Conservation (phyloP, 1,284 basidiomycete genomes). For the Ceratobasidium sp. region DNA sequence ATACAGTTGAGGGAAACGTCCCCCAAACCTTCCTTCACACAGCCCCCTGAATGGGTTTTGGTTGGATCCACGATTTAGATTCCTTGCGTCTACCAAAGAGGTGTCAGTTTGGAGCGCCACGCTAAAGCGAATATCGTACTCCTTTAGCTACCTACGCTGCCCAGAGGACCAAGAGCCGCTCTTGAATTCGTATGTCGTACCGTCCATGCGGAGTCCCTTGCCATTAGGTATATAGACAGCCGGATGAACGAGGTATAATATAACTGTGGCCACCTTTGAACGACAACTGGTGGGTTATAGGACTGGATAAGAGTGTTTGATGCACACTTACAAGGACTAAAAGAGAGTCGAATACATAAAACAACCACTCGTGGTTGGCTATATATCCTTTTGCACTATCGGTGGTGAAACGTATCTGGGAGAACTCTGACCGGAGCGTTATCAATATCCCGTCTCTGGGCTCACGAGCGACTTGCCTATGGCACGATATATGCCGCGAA, state of each 20-base stretch:
- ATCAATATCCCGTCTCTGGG: background rate
- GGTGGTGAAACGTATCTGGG: constrained; percentile 39
- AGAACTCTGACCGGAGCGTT: constrained; percentile 43
- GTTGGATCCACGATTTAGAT: background rate
- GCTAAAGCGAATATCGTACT: background rate
- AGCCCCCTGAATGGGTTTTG: background rate
- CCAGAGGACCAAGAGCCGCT: constrained; percentile 42
- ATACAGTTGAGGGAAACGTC: background rate
- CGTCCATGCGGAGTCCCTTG: constrained; percentile 48
- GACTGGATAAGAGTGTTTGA: background rate
- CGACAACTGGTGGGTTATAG: background rate
- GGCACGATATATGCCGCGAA: constrained; percentile 44
- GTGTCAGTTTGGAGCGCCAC: background rate
- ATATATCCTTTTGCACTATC: constrained; percentile 42
- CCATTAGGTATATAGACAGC: constrained; percentile 43
- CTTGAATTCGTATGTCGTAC: constrained; percentile 42
- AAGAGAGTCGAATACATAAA: constrained; percentile 48
- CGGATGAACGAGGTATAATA: constrained; percentile 44
- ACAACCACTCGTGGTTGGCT: constrained; percentile 47
- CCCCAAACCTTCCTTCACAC: background rate
- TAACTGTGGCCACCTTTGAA: constrained; percentile 22
- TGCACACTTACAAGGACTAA: constrained; percentile 39
- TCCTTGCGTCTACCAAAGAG: background rate
- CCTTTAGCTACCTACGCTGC: constrained; percentile 11
- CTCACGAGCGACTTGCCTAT: constrained; percentile 37